Evolutionary conservation across 2,329 filamentous ascomycete genomes (phyloP), one percentile per base, ranked within the genome.

Genomic region (Trichophyton equinum): DNA sequence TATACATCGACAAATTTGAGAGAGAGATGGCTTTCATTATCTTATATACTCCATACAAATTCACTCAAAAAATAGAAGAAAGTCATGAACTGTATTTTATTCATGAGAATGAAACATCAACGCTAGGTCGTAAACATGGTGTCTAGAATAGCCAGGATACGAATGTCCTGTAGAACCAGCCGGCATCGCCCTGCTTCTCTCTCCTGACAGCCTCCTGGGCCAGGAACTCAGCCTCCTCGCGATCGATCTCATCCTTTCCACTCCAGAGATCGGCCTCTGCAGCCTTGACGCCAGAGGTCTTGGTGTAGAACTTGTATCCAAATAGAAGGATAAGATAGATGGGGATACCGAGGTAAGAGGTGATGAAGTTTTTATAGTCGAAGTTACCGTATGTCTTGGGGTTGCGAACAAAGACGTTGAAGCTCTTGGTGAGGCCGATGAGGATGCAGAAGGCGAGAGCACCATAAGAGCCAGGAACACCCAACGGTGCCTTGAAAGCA

Each of bases 361-460:
- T 78, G 61, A 81, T 70, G 67, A 81, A 81, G 62, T 70, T 69
- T 38, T 74, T 72, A 44, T 75, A 65, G 47, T 68, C 68, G 73
- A 76, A 80, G 60, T 63, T 89, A 44, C 83, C 82, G 3, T 87
- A 90, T 9, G 47, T 63, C 66, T 76, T 68, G 67, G 71, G 60
- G 47, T 67, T 72, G 62, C 71, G 73, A 1, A 87, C 85, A 40
- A 90, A 76, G 3, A 91, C 75, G 61, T 82, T 79, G 74, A 84
- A 94, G 78, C 90, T 91, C 81, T 94, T 95, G 69, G 89, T 92
- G 58, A 95, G 70, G 1, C 86, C 82, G 62, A 89, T 85, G 44
- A 86, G 70, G 33, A 84, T 74, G 67, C 80, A 84, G 64, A 79
- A 79, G 75, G 85, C 81, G 5, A 91, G 75, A 0, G 82, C 81